phyloP scores from a whole-genome alignment of 2,329 filamentous ascomycete genomes.

The Thielaviopsis musarum region DNA sequence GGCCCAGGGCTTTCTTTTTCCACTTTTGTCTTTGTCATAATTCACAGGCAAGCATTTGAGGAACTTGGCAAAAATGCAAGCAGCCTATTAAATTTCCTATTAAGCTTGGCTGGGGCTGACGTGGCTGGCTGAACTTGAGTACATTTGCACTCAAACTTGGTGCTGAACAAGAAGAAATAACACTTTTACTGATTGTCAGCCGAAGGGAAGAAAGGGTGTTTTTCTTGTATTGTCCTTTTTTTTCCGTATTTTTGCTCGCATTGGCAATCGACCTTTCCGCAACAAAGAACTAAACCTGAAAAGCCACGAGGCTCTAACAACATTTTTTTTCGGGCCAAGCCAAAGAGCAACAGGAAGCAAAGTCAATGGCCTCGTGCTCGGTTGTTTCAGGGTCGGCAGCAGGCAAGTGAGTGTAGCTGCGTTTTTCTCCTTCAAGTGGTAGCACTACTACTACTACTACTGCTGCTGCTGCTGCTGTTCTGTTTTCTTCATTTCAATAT shows the following conservation, averaged over 20 bases:
- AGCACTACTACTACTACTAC: no score
- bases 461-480: no score
- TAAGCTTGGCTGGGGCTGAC: not conserved
- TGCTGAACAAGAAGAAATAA: not conserved
- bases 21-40: no score
- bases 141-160: not conserved
- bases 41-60: not conserved
- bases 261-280: not conserved
- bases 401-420: not conserved
- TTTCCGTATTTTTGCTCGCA: not conserved
- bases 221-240: not conserved
- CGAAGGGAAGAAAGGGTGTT: not conserved
- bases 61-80: not conserved
- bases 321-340: no score
- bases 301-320: not conserved
- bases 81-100: not conserved
- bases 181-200: not conserved
- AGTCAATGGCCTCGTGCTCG: not conserved
- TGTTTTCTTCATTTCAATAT: no score
- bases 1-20: no score
- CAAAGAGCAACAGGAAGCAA: not conserved
- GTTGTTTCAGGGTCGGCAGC: not conserved
- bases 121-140: not conserved
- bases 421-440: not conserved
- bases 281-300: not conserved